These are phyloP conservation scores for Tetrapisispora nanseiensis DNA, from an alignment of 805 yeast genomes.

Conservation along the genomic window DNA sequence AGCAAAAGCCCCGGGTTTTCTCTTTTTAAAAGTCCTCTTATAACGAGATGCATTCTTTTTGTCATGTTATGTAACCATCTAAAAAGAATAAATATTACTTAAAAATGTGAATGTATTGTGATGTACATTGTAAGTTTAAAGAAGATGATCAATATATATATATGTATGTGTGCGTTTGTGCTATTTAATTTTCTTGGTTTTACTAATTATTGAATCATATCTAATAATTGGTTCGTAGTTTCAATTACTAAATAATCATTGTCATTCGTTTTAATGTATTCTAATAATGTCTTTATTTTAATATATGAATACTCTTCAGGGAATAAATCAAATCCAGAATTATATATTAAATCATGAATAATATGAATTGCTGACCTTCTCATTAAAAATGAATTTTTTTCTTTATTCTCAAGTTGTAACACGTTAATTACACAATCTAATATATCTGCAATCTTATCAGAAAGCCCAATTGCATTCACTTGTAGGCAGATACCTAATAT, in stretches of 20 bases:
- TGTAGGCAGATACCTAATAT: constrained; percentile 65
- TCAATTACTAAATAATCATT: constrained; percentile 50
- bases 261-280: constrained; percentile 40
- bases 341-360: constrained; percentile 47
- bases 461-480: constrained; percentile 45
- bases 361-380: constrained; percentile 69
- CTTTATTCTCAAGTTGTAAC: constrained; percentile 42
- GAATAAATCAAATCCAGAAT: constrained; percentile 39
- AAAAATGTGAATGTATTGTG: too few relatives aligned
- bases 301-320: constrained; percentile 38
- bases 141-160: too few relatives aligned
- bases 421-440: constrained; percentile 75
- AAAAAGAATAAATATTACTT: too few relatives aligned
- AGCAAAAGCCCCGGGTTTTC: too few relatives aligned
- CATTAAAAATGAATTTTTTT: constrained; percentile 33
- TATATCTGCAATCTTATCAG: constrained; percentile 40
- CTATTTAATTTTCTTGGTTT: not conserved
- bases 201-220: not conserved
- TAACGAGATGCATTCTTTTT: too few relatives aligned
- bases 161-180: too few relatives aligned
- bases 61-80: too few relatives aligned
- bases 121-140: too few relatives aligned
- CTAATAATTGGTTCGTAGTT: constrained; percentile 38
- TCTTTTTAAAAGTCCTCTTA: too few relatives aligned
- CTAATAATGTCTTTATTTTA: constrained; percentile 35